Percentiles rank a stretch among this genome's conserved stretches.
These are phyloP conservation scores for Nakataea oryzae DNA, from an alignment of 2,329 filamentous ascomycete species.

Conservation along the genomic window DNA sequence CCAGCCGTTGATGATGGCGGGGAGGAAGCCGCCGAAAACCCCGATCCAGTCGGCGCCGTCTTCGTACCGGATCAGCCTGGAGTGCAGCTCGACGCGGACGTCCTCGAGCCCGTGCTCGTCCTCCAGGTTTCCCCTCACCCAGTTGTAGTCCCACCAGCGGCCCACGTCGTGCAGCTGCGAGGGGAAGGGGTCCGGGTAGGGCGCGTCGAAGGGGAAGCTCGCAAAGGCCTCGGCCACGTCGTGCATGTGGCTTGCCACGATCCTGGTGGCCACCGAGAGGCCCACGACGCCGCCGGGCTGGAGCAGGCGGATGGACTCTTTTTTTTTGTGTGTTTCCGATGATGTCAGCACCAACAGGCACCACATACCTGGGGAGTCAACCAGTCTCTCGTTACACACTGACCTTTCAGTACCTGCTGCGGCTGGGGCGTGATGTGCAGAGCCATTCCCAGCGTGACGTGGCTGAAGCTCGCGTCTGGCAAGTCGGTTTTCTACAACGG, in stretches of 20 bases:
- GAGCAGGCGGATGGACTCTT: conserved; percentile 48
- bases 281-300: conserved; percentile 51
- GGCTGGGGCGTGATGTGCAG: conserved; percentile 17
- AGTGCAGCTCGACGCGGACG: conserved; percentile 21
- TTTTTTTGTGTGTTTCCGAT: conserved; percentile 8
- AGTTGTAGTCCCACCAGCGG: conserved; percentile 27
- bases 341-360: not conserved
- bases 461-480: conserved; percentile 12
- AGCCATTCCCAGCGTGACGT: conserved; percentile 15
- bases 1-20: conserved; percentile 22
- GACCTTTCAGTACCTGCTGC: conserved; percentile 15
- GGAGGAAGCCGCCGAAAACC: conserved; percentile 25
- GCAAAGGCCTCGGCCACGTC: conserved; percentile 27
- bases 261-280: conserved; percentile 27
- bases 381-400: not conserved
- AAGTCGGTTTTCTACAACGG: conserved; percentile 12
- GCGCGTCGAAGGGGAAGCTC: conserved; percentile 27
- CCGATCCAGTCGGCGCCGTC: conserved; percentile 23
- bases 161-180: conserved; percentile 29
- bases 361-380: too few relatives aligned
- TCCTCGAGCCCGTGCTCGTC: conserved; percentile 23
- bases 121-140: conserved; percentile 24
- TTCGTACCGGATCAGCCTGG: conserved; percentile 18
- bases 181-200: conserved; percentile 20
- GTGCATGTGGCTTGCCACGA: conserved; percentile 21